These are phyloP conservation scores for Cytospora piceicola DNA, from an alignment of 2,329 filamentous ascomycete species.

Conservation along the genomic window DNA sequence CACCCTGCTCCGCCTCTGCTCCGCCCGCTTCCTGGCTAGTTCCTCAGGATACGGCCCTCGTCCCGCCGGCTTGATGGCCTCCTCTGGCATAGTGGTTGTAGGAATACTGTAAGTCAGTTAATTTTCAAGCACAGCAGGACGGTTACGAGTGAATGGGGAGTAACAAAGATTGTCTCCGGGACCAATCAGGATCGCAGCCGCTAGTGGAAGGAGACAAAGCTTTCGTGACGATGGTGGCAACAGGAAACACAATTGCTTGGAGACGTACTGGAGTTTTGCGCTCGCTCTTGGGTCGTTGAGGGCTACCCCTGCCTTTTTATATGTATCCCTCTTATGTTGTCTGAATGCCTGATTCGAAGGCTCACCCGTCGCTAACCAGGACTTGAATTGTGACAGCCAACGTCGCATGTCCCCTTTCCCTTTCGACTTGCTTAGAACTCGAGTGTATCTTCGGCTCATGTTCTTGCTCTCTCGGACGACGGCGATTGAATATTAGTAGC, in stretches of 20 bases:
- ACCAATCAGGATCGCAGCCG: neutral
- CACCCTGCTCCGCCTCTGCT: conserved; percentile 37
- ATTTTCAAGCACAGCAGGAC: neutral
- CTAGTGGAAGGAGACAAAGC: neutral
- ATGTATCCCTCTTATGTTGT: conserved; percentile 49
- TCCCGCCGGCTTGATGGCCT: conserved; percentile 51
- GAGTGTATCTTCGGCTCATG: conserved; percentile 11
- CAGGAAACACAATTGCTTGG: neutral
- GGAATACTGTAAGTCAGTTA: conserved; percentile 38
- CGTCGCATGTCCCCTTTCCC: conserved; percentile 38
- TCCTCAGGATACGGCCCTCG: conserved; percentile 52
- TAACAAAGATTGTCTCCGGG: neutral
- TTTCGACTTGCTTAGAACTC: conserved; percentile 32
- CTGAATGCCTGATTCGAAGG: conserved; percentile 55
- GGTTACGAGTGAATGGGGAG: neutral
- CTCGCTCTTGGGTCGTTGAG: conserved; percentile 48
- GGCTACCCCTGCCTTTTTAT: conserved; percentile 49
- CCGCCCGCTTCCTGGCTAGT: conserved; percentile 42
- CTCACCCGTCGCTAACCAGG: conserved; percentile 54
- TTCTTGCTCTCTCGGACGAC: neutral
- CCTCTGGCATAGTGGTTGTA: conserved; percentile 48
- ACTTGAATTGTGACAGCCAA: conserved; percentile 51
- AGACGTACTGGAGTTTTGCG: conserved; percentile 47
- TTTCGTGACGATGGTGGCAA: neutral
- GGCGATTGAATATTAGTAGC: neutral